These are phyloP conservation scores for Neurospora tetrasperma DNA, from an alignment of 495 filamentous ascomycete species.

Conservation along the genomic window DNA sequence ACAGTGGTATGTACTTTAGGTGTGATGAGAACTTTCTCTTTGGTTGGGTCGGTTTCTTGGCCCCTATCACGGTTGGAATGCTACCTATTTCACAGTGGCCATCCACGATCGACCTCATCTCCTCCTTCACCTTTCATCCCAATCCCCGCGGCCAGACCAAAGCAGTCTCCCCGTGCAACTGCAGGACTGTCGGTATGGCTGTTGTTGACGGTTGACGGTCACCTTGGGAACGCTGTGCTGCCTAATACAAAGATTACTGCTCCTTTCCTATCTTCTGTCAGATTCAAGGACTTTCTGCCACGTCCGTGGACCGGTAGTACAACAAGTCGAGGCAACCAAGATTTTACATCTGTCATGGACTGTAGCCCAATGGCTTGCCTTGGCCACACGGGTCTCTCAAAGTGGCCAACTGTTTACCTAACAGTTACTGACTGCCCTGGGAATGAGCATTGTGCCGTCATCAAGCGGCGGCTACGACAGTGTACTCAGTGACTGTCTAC, in stretches of 20 bases:
- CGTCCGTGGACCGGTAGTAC: not conserved
- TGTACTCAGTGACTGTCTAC: not conserved
- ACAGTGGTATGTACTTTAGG: not conserved
- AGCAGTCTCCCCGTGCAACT: not conserved
- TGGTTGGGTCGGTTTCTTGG: not conserved
- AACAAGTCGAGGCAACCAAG: not conserved
- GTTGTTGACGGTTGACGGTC: not conserved
- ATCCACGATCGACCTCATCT: not conserved
- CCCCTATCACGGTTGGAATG: not conserved
- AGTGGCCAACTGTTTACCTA: not conserved
- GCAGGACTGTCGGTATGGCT: not conserved
- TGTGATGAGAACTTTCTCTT: not conserved
- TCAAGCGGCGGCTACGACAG: not conserved
- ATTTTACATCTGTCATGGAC: not conserved
- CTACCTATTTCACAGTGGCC: not conserved
- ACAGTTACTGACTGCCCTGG: not conserved
- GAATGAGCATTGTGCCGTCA: not conserved
- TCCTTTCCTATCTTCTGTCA: not conserved
- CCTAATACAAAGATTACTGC: not conserved
- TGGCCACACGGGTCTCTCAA: not conserved
- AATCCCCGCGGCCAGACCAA: not conserved
- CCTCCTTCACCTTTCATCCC: not conserved
- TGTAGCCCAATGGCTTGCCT: not conserved
- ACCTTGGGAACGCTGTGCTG: not conserved
- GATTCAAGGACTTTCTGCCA: slow-evolving; percentile 1